Conservation (phyloP, 768 basidiomycete genomes). For the Naganishia antarctica region DNA sequence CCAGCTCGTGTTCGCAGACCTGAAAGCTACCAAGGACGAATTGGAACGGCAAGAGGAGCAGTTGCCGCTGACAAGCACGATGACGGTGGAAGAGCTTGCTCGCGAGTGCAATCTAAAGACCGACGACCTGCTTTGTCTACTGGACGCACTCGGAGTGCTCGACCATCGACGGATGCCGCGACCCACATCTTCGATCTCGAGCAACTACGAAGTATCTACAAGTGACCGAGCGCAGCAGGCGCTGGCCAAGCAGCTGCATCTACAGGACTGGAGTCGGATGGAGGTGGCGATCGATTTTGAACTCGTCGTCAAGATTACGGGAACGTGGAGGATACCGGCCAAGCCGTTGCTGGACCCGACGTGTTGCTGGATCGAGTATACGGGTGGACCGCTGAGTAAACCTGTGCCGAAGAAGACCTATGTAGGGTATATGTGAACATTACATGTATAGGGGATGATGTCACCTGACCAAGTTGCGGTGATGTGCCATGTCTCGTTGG, state of each 20-base stretch:
- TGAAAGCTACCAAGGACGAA: slow-evolving; percentile 4
- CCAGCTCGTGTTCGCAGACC: background rate
- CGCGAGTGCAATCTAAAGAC: slow-evolving; percentile 5
- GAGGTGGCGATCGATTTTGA: slow-evolving; percentile 10
- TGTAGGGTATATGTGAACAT: slow-evolving; percentile 2
- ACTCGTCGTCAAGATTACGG: slow-evolving; percentile 16
- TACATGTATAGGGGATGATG: background rate
- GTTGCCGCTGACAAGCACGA: background rate
- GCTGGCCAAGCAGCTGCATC: background rate
- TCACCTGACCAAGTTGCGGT: no score
- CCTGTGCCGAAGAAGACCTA: slow-evolving; percentile 6
- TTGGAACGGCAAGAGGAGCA: slow-evolving; percentile 5
- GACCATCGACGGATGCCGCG: background rate
- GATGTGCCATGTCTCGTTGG: no score
- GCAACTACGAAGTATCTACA: background rate
- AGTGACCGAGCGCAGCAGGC: background rate
- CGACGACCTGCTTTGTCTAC: slow-evolving; percentile 10
- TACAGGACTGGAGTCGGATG: slow-evolving; percentile 3
- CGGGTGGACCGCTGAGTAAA: slow-evolving; percentile 7
- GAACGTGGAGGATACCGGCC: slow-evolving; percentile 18
- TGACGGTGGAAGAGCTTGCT: slow-evolving; percentile 12
- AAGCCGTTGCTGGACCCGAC: slow-evolving; percentile 9
- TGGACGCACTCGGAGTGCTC: slow-evolving; percentile 13
- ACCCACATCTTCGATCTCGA: background rate
- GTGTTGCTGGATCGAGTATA: slow-evolving; percentile 14